Conservation (phyloP, 1,139 yeast genomes). For the Petasospora fabianii region DNA sequence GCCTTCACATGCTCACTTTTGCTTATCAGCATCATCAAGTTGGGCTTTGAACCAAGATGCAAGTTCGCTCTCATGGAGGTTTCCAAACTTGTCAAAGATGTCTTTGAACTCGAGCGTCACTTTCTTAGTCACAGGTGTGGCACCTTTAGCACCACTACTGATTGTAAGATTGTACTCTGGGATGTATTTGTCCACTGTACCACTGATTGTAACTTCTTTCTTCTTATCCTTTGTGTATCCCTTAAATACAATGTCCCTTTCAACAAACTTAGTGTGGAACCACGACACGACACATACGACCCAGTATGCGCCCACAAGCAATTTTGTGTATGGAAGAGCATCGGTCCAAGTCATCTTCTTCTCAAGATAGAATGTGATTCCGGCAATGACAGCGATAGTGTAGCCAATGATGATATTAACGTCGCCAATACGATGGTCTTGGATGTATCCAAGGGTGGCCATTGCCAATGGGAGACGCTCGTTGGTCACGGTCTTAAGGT, state of each 20-base stretch:
- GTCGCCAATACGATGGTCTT: conserved; percentile 56
- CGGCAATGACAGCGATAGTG: conserved; percentile 63
- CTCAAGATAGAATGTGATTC: conserved; percentile 60
- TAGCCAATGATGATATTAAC: conserved; percentile 68
- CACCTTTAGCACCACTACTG: conserved; percentile 6
- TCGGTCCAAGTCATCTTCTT: conserved; percentile 50
- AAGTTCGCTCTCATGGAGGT: conserved; percentile 22
- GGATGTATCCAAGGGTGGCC: conserved; percentile 56
- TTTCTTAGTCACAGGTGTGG: conserved; percentile 7
- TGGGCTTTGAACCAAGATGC: conserved; percentile 15
- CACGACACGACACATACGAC: conserved; percentile 46
- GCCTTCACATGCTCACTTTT: conserved; percentile 1
- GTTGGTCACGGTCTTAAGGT: conserved; percentile 43
- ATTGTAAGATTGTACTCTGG: conserved; percentile 40
- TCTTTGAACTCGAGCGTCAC: conserved; percentile 18
- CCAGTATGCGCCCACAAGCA: conserved; percentile 49
- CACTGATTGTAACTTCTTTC: conserved; percentile 29
- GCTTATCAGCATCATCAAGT: conserved; percentile 10
- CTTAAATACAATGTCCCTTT: conserved; percentile 54
- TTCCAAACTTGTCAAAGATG: conserved; percentile 26
- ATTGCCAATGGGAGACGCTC: conserved; percentile 46
- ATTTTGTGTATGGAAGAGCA: conserved; percentile 37
- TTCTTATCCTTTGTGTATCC: conserved; percentile 29
- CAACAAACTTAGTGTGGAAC: conserved; percentile 46
- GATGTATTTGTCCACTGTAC: conserved; percentile 34